These are phyloP conservation scores for Helichrysum umbraculigerum DNA, from an alignment of 129 eudicot genomes.

Conservation along the genomic window DNA sequence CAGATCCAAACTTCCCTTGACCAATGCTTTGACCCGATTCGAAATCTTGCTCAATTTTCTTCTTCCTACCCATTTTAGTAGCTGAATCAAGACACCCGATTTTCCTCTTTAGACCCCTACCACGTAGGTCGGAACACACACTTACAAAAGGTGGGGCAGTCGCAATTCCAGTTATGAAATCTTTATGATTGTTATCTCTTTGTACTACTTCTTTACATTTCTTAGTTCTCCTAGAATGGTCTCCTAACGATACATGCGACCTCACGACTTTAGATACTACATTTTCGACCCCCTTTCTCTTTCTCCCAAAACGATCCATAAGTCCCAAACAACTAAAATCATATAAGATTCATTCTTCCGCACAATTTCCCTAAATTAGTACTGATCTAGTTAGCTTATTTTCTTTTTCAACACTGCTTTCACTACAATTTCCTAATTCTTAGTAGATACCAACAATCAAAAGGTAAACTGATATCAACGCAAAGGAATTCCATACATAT, in stretches of 20 bases:
- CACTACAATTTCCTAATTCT: conserved; percentile 7
- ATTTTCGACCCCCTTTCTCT: conserved; percentile 38
- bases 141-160: conserved; percentile 45
- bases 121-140: conserved; percentile 37
- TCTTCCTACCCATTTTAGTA: conserved; percentile 51
- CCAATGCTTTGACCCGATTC: conserved; percentile 41
- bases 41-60: conserved; percentile 54
- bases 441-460: conserved; percentile 14
- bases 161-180: conserved; percentile 31
- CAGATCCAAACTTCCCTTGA: conserved; percentile 59
- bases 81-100: conserved; percentile 54
- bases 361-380: conserved; percentile 18
- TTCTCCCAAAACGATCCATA: conserved; percentile 42
- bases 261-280: conserved; percentile 13
- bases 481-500: conserved; percentile 19
- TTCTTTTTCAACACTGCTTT: conserved; percentile 14
- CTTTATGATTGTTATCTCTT: conserved; percentile 1
- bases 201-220: conserved; percentile 45
- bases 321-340: background rate
- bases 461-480: conserved; percentile 22
- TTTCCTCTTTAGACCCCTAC: conserved; percentile 58
- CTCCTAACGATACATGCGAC: conserved; percentile 47
- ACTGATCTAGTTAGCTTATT: conserved; percentile 26
- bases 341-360: conserved; percentile 10
- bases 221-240: conserved; percentile 34